Evolutionary conservation across 805 yeast species (phyloP), one percentile per base, ranked within the genome.

Genomic region (Ogataea pilisensis): DNA sequence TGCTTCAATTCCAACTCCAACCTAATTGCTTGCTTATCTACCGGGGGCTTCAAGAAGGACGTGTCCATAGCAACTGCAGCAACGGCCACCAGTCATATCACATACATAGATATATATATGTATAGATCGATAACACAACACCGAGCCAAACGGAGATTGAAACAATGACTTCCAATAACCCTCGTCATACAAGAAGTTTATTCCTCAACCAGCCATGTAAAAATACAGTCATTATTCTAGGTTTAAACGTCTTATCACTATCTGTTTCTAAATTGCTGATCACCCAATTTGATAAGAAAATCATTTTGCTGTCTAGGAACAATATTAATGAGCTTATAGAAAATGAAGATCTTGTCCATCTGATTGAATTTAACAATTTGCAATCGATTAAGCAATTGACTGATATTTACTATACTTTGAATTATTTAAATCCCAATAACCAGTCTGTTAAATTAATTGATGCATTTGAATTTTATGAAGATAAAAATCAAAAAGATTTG

Each of bases 301-400:
- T 51, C 8, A 35, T 43, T 8, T 14, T 49, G 11, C 29, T 49
- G n/a, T 51, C 53, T n/a, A 34, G 12, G n/a, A 43, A 41, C 13
- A 36, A 41, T 22, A 37, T 47, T 4, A 21, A 35, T 12, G 45
- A 43, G 18, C 36, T 40, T 4, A 25, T 37, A 20, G 34, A 39
- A 3, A 44, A 43, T 19, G 49, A 51, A 40, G 42, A 44, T 21
- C 31, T 33, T 8, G 46, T 41, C 9, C 55, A 51, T 39, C 38
- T 49, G 5, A 24, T 51, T 5, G 49, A 42, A 29, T 37, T 37
- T 21, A 39, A 43, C 25, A 35, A 44, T 19, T n/a, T 27, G 3
- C 34, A 31, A 13, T 33, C 41, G 14, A 24, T 16, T 4, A 31
- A 39, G 11, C 46, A 31, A 12, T 24, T 34, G 8, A 22, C 44